Evolutionary conservation across 306 rosid species (phyloP).

Genomic region (Lithocarpus polystachyus): DNA sequence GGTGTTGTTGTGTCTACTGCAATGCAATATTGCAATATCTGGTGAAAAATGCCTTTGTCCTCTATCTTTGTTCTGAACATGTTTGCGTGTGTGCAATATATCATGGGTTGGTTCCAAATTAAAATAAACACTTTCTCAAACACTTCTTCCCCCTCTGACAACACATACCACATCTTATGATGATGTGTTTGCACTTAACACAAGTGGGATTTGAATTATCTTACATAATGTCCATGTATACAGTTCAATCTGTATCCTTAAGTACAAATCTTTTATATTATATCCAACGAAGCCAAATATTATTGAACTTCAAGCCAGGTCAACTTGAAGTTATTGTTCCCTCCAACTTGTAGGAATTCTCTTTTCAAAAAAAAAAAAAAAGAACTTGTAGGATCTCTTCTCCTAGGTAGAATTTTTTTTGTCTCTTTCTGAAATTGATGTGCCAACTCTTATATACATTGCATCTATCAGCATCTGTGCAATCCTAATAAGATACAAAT

Average conservation of each 20-base stretch:
- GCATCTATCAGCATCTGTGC: too few relatives aligned
- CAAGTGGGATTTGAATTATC: not conserved
- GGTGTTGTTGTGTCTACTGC: too few relatives aligned
- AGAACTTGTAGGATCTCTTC: too few relatives aligned
- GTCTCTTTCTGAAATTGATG: not conserved
- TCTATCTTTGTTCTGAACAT: too few relatives aligned
- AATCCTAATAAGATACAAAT: not conserved
- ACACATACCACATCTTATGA: not conserved
- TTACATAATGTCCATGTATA: not conserved
- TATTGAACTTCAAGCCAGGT: not conserved
- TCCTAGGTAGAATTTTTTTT: not conserved
- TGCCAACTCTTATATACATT: not conserved
- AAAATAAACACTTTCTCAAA: not conserved
- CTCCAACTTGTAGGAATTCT: not conserved
- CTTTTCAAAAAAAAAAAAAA: too few relatives aligned
- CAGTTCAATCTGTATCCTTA: not conserved
- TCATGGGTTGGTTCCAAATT: not conserved
- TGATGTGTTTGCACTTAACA: not conserved
- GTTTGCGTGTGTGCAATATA: too few relatives aligned
- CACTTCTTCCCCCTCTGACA: not conserved
- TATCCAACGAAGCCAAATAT: not conserved
- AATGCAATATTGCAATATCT: too few relatives aligned
- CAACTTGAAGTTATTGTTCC: not conserved
- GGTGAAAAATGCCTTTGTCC: too few relatives aligned
- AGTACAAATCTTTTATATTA: not conserved